A percentile compares a stretch with the other conserved stretches of the same genome.
phyloP scores from a whole-genome alignment of 2,329 filamentous ascomycete species.

The Curvularia verruculosa region DNA sequence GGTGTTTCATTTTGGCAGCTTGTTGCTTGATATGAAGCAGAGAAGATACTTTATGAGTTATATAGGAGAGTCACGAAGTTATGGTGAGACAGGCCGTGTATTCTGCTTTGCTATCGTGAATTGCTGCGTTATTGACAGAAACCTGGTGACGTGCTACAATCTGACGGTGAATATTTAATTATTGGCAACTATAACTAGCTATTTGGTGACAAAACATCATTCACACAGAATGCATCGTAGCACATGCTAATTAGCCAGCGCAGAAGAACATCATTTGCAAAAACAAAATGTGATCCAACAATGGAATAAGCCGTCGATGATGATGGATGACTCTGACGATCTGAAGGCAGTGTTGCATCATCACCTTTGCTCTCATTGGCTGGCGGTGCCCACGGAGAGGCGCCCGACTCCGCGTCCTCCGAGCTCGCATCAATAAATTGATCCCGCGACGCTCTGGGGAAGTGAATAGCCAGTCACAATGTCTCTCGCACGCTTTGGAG shows the following conservation, averaged over 20 bases:
- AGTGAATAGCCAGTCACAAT: constrained; percentile 36
- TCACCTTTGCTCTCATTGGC: constrained; percentile 32
- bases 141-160: not conserved
- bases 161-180: not conserved
- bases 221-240: not conserved
- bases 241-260: not conserved
- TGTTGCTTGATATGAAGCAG: not conserved
- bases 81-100: not conserved
- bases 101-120: not conserved
- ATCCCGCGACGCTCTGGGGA: constrained; percentile 19
- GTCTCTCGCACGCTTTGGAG: constrained; percentile 46
- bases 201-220: not conserved
- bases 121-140: not conserved
- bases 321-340: not conserved
- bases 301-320: not conserved
- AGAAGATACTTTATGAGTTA: not conserved
- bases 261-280: not conserved
- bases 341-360: constrained; percentile 8
- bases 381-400: constrained; percentile 14
- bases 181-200: not conserved
- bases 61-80: too few relatives aligned
- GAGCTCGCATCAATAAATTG: constrained; percentile 39
- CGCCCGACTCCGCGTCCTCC: constrained; percentile 25
- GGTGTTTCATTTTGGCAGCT: constrained; percentile 10
- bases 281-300: not conserved